Base-by-base conservation (phyloP, 495 filamentous ascomycete species). In the Aspergillus baeticus region DNA sequence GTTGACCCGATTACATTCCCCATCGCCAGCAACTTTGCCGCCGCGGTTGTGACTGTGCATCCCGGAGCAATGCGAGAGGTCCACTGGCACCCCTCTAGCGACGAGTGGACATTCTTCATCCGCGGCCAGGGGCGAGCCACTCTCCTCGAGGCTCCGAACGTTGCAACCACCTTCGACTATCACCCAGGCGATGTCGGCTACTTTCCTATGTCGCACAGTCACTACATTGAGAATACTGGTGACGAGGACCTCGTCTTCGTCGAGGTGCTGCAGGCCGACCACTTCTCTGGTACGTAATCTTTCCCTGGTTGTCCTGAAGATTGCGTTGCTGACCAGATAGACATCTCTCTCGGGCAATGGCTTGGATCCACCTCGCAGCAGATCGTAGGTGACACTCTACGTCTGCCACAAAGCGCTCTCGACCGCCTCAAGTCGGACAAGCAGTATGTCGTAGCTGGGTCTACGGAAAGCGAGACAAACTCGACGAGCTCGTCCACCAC, bases 101-200 rank as follows among this genome's bases (percentile, higher is more conserved):
- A 91, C 67, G 88, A 91, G 61, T 92, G 87, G 87, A 81, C 79
- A 1, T 92, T 87, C 71, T 91, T 91, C 72, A 80, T 91, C 43
- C 66, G 79, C 23, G 88, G 89, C 0, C 76, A 77, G 0, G 89
- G 81, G 0, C 79, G 89, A 4, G 84, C 87, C 13, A 90, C 87
- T 0, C 70, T 90, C 5, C 90, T 84, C 65, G 69, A 75, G 5
- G 83, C 87, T 0, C 79, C 84, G 0, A 64, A 68, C 0, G 65
- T 76, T 2, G 80, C 87, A 1, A 77, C 79, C 10, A 91, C 88
- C 0, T 93, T 91, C 64, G 88, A 93, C 67, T 91, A 85, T 65
- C 75, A 77, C 17, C 79, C 84, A n/a, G 88, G 88, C 23, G 89
- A 89, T 54, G 85, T 89, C 0, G 87, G 80, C 0, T 87, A 88